Base-by-base conservation (phyloP, 2,329 filamentous ascomycete genomes). In the Colletotrichum musicola region DNA sequence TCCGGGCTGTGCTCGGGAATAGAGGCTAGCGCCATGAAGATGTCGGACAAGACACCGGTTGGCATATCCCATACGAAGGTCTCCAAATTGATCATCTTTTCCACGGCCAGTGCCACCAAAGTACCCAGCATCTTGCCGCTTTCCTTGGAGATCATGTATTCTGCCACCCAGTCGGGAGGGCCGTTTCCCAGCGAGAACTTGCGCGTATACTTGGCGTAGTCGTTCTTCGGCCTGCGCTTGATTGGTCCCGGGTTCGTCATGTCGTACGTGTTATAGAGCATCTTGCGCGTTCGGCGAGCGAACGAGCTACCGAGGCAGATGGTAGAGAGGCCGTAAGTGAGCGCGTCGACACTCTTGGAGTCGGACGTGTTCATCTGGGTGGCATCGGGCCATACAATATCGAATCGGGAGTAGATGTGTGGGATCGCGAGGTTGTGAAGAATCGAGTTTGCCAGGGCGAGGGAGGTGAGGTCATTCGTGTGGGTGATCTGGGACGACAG, bases 1-100 rank as follows among this genome's bases (percentile, higher is more conserved):
- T 87, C 85, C 46, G 88, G 84, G 46, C 84, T 81, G 22, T 87
- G 84, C 73, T 92, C 86, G 46, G 88, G 89, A 13, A 94, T 82
- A 5, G 91, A 93, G 1, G 90, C 89, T 54, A 97, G 84, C 22
- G 93, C 90, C 75, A 94, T 88, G 87, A 94, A 96, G 30, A 95
- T 91, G 76, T 95, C 92, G 61, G 93, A 87, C 61, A 94, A 81
- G 18, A 96, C 91, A 1, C 93, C 93, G 0, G 93, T 96, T 0
- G 93, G 93, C 93, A 96, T 95, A 75, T 97, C 93, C 93, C 93
- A 96, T 3, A 93, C 85, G 75, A 96, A 96, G 0, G 89, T 90
- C 79, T 96, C 93, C 46, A 97, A 84, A 74, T 93, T 93, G 59
- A 89, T 83, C 93, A 96, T 96, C 71, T 92, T 90, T 50, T 90